phyloP scores from a whole-genome alignment of 2,329 filamentous ascomycete genomes.

The Venturia nashicola region DNA sequence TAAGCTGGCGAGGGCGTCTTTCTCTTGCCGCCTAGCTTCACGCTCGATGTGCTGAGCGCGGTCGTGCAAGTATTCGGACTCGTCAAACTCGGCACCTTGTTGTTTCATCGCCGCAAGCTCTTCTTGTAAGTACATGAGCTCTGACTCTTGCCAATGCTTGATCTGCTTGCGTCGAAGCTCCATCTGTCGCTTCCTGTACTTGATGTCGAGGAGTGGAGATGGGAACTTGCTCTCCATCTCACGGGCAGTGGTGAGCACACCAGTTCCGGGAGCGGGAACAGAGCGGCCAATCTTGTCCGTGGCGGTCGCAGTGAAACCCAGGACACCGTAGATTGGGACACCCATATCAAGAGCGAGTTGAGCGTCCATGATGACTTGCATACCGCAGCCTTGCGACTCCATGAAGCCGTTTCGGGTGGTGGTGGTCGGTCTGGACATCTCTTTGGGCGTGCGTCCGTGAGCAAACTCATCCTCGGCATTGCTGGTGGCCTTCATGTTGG shows the following conservation, averaged over 20 bases:
- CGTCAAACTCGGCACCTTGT: constrained; percentile 60
- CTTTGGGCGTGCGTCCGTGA: constrained; percentile 84
- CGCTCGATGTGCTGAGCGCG: constrained; percentile 76
- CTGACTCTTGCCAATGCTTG: constrained; percentile 91
- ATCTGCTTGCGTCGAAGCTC: constrained; percentile 89
- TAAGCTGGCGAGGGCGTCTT: constrained; percentile 81
- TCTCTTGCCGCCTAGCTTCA: constrained; percentile 80
- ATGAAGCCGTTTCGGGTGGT: constrained; percentile 97
- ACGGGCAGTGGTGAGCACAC: constrained; percentile 89
- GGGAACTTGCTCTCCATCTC: constrained; percentile 87
- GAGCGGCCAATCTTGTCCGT: constrained; percentile 99
- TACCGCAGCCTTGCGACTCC: constrained; percentile 97
- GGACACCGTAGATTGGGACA: constrained; percentile 89
- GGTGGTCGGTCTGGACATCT: constrained; percentile 96
- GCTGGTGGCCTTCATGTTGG: constrained; percentile 99
- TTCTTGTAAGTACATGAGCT: constrained; percentile 83
- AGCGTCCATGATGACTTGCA: constrained; percentile 97
- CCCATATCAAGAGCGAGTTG: constrained; percentile 96
- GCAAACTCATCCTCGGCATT: constrained; percentile 94
- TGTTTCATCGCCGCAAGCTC: constrained; percentile 86
- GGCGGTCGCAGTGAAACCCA: constrained; percentile 87
- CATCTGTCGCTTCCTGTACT: constrained; percentile 90
- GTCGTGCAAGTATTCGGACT: constrained; percentile 74
- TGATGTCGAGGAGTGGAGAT: constrained; percentile 91
- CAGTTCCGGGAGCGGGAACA: constrained; percentile 89